Conservation (phyloP, 148 eudicot species). For the Fagopyrum homotropicum region DNA sequence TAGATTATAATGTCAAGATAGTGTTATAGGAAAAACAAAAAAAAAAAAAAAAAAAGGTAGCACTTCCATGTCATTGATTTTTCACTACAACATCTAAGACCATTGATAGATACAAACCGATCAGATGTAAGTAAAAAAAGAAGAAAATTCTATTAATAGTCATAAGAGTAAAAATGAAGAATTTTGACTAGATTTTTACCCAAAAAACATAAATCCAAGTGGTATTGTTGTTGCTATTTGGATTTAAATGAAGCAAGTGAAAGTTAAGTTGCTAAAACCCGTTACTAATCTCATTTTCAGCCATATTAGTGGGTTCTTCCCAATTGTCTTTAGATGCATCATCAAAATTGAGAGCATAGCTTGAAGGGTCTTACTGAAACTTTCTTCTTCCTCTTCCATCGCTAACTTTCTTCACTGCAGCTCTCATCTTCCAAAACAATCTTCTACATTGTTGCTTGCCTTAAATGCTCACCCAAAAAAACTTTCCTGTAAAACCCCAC, state of each 20-base stretch:
- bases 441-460: slow-evolving; percentile 50
- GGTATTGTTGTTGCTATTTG: slow-evolving; percentile 3
- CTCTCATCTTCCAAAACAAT: slow-evolving; percentile 43
- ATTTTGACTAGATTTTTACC: slow-evolving; percentile 3
- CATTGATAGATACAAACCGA: background rate
- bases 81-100: background rate
- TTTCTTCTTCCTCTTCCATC: slow-evolving; percentile 18
- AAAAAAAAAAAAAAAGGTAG: background rate
- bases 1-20: background rate
- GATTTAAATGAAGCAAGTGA: slow-evolving; percentile 18
- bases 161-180: too few species aligned
- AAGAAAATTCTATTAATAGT: too few species aligned
- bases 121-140: background rate
- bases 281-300: background rate
- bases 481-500: slow-evolving; percentile 34
- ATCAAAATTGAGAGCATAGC: slow-evolving; percentile 82
- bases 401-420: slow-evolving; percentile 34
- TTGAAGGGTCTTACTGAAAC: slow-evolving; percentile 72
- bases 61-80: background rate
- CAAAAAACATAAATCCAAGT: slow-evolving; percentile 40
- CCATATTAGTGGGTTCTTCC: background rate
- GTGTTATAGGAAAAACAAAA: too few species aligned
- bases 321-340: slow-evolving; percentile 22
- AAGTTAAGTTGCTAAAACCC: slow-evolving; percentile 15
- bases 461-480: slow-evolving; percentile 30